Evolutionary conservation across 345 rosid genomes (phyloP), one percentile per base, ranked within the genome.

Genomic region (Microthlaspi erraticum): DNA sequence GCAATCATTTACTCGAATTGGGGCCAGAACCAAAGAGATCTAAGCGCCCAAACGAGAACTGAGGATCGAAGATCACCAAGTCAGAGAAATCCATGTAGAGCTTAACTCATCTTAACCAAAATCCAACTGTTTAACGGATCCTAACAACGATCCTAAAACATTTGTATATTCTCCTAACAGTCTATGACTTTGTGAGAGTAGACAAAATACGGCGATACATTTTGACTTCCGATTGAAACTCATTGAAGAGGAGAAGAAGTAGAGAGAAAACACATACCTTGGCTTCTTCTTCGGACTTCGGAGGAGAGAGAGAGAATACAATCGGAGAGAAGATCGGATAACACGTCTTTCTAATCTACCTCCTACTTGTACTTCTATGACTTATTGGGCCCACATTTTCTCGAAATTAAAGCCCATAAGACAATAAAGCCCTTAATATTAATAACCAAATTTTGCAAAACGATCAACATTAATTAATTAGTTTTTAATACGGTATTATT

Each of bases 211-310:
- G n/a, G 39, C 38, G 5, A 31, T 13, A 17, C 42, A 41, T 10
- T 52, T 62, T 44, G 69, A 71, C 70, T 62, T 62, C 20, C 76
- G 69, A 43, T 42, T n/a, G 32, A 62, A 56, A 49, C 49, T 43
- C 29, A 58, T 69, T 37, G 14, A 44, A 19, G 1, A 9, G 16
- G 3, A 33, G 38, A 48, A 29, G 8, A 14, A 55, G 26, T 33
- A 45, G 42, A 44, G 61, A 31, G 57, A 36, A 19, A 42, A 55
- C 46, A 16, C 61, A 13, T 38, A 74, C 72, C 46, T 36, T 58
- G 46, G 66, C 64, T 66, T 17, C n/a, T n/a, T n/a, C n/a, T n/a
- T n/a, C n/a, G n/a, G n/a, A n/a, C n/a, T 64, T 65, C 33, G 51
- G 61, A 60, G 3, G 63, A 20, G 37, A 32, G 34, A 33, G 44